Evolutionary conservation across 495 filamentous ascomycete species (phyloP), one percentile per base, ranked within the genome.

Genomic region (Aspergillus olivimuriae): DNA sequence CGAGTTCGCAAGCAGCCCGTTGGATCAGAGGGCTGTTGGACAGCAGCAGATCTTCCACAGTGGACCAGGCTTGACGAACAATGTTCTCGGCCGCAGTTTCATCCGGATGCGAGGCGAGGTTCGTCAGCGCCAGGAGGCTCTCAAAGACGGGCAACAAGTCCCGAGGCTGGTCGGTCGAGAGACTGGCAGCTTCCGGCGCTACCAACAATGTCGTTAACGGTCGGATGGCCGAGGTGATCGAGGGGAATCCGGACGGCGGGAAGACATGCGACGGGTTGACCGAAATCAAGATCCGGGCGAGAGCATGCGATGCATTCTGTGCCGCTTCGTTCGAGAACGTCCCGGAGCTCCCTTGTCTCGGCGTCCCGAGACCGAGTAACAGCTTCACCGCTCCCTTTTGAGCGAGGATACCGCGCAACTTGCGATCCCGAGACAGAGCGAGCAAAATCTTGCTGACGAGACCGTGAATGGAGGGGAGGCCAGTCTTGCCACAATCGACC

Each of bases 121-220:
- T 98, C 1, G 92, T 95, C 21, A 98, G 76, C 2, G 92, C 94
- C 43, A 97, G 79, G 11, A 97, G 74, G 2, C 84, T 76, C 58
- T 98, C 92, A 56, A 96, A 98, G 3, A 83, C 78, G 0, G 90
- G 87, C 5, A 96, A 74, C n/a, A 96, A 81, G 58, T 91, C 82
- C 34, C 83, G 78, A 1, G 79, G 76, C 11, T 86, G 83, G 17
- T 82, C 77, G 16, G 63, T 59, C 1, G 73, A 65, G 28, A 69
- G 38, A 15, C 51, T 55, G 1, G 57, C 47, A 8, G 57, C 51
- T 24, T 68, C 64, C 26, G 80, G 72, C 5, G 74, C 65, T 1
- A 68, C 58, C 12, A 97, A 72, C 20, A 96, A 82, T 15, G 76
- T 76, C 12, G 85, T 57, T 3, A 98, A 75, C 12, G 90, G 87